Base-by-base conservation (phyloP, 306 rosid species). In the Echinosophora koreensis region DNA sequence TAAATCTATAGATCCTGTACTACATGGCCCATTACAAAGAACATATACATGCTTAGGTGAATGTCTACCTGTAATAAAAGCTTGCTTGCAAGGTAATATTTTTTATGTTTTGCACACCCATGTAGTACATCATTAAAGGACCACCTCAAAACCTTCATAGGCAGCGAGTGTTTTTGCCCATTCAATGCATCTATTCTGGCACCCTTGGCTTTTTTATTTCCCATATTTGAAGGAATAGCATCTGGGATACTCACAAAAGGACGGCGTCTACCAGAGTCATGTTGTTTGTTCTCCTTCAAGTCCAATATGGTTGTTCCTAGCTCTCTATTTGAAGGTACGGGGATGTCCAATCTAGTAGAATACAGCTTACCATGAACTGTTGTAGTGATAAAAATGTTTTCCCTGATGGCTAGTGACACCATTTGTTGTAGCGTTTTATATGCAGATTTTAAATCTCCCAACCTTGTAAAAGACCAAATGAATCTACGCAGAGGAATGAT, bases 291-390 rank as follows among this genome's bases (percentile, higher is more conserved):
- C 51, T 79, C 83, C 69, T 81, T 51, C 66, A 84, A 55, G 78
- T 82, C 77, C 77, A 83, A 75, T 32, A 84, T 75, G 37, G 72
- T 32, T 69, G 72, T 67, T 64, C 81, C 73, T 62, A 74, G 50
- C 73, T 84, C 84, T 32, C 76, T 46, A 18, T 78, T 88, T 80
- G 82, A 80, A 76, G 93, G 98, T 64, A 91, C 65, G 50, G 97
- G 98, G 71, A 91, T 88, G 86, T 88, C 96, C 71, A 90, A 73
- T 87, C 87, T 82, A 74, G 87, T 82, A 71, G 86, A 77, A 83
- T 41, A 55, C 38, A 80, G 56, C 86, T 80, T 87, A 78, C 90
- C 87, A 76, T 78, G 34, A 60, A 69, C 42, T 28, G 75, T 71
- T 74, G 67, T 69, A 76, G 54, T 52, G 74, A 82, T 34, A 63